A percentile compares a stretch with the other conserved stretches of the same genome.
These are phyloP conservation scores for Kwoniella mangroviensis DNA, from an alignment of 768 basidiomycete species.

Conservation along the genomic window DNA sequence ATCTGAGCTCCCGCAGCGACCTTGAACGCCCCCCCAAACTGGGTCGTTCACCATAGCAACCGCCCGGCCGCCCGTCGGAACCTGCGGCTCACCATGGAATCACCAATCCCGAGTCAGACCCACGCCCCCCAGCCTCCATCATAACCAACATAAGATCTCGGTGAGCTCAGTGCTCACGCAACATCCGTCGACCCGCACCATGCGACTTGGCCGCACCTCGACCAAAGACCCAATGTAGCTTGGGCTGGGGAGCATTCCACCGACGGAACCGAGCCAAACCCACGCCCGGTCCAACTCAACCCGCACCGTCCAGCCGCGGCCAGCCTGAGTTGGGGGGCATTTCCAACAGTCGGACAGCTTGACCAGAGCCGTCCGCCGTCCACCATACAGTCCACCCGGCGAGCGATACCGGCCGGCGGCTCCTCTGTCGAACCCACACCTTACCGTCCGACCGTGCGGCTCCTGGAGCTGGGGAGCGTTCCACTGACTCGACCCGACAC, in stretches of 20 bases:
- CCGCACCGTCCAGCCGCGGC: background rate
- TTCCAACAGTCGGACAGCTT: too few species aligned
- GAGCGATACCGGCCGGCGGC: too few species aligned
- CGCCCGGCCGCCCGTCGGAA: background rate
- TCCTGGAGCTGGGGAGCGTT: background rate
- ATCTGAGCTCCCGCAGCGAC: background rate
- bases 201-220: too few species aligned
- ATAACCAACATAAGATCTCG: background rate
- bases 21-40: background rate
- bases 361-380: background rate
- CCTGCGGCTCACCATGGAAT: background rate
- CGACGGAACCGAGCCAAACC: background rate
- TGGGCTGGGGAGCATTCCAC: background rate
- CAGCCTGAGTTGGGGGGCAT: background rate
- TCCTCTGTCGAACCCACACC: too few species aligned
- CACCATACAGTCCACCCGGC: background rate
- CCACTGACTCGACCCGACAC: background rate
- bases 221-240: too few species aligned
- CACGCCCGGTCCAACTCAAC: too few species aligned
- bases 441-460: background rate
- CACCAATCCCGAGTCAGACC: background rate
- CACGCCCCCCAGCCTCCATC: background rate
- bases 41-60: background rate
- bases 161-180: background rate
- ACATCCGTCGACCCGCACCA: background rate